Evolutionary conservation across 306 rosid species (phyloP), one percentile per base, ranked within the genome.

Genomic region (Clitoria ternatea): DNA sequence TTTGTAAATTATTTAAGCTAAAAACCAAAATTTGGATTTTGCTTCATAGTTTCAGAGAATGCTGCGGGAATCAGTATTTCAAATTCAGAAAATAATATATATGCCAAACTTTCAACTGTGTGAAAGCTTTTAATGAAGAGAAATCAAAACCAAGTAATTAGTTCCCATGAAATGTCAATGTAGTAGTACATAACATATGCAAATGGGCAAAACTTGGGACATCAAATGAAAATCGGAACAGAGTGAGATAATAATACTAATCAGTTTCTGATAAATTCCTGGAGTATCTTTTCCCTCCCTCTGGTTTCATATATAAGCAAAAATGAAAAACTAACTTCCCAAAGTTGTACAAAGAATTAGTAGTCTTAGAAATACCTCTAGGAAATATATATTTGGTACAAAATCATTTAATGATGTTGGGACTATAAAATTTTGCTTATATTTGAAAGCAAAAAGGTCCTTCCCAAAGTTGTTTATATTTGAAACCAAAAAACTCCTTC

Each of bases 81-180:
- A 65, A 57, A 20, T 18, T 69, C 57, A 20, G 30, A 20, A 42
- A 35, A 37, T 35, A 49, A 79, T 36, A 12, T 30, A 64, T 24
- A 59, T 29, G 32, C 23, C 50, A 48, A 69, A 62, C 8, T 24
- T 17, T 43, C 61, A 33, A 4, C 14, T 0, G 5, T 14, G 9
- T 56, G 32, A 72, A 64, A 3, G 40, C 26, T 17, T 14, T 67
- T 10, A 23, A 23, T 40, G 48, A 1, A 23, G 42, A 43, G 39
- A 50, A 74, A 59, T 42, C 27, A 50, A 74, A 59, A 53, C 27
- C 33, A 70, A 63, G 47, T 14, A 63, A 62, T 29, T 48, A 49
- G 29, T 36, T 79, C 55, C 2, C 23, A 52, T 32, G 61, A 42
- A 68, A 45, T 19, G 30, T 36, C 36, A 29, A 50, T 11, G 15